Percentiles rank a stretch among this genome's conserved stretches.
Evolutionary conservation across 495 filamentous ascomycete species (phyloP).

Genomic region (Jackrogersella multiformis): DNA sequence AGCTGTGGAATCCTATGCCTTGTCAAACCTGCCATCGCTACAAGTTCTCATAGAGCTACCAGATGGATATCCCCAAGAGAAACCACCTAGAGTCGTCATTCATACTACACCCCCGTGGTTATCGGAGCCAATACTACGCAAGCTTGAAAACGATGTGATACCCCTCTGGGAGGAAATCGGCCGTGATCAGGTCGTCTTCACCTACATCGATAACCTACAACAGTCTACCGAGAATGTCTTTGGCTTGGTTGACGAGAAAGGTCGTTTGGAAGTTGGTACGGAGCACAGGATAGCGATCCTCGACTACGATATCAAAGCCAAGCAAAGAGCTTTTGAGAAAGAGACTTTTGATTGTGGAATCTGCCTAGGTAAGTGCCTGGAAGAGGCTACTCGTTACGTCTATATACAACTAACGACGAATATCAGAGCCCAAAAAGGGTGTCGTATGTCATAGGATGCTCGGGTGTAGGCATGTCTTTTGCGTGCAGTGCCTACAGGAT

Average conservation of each 20-base stretch:
- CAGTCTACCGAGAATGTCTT: conserved; percentile 81
- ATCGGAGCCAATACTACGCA: conserved; percentile 62
- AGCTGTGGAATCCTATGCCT: conserved; percentile 64
- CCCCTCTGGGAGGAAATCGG: conserved; percentile 86
- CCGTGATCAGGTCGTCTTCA: conserved; percentile 77
- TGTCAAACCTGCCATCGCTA: conserved; percentile 82
- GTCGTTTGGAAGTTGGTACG: conserved; percentile 61
- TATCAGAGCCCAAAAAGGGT: conserved; percentile 91
- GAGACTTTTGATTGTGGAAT: conserved; percentile 91
- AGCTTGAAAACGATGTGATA: conserved; percentile 67
- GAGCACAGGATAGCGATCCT: conserved; percentile 77
- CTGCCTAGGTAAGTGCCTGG: conserved; percentile 67
- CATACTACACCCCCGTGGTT: conserved; percentile 76
- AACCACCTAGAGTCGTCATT: conserved; percentile 73
- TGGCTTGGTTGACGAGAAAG: conserved; percentile 66
- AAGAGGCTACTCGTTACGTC: neutral
- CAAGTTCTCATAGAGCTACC: conserved; percentile 75
- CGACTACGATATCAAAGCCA: conserved; percentile 79
- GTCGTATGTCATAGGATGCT: conserved; percentile 77
- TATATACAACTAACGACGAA: conserved; percentile 36
- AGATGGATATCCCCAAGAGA: conserved; percentile 73
- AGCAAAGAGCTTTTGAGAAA: conserved; percentile 76
- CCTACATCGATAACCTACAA: conserved; percentile 87
- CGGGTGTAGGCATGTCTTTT: conserved; percentile 91
- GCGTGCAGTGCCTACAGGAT: conserved; percentile 80